Percentiles rank a stretch among this genome's conserved stretches.
phyloP scores from a whole-genome alignment of 106 monocot species.

The Phalaenopsis aphrodite region DNA sequence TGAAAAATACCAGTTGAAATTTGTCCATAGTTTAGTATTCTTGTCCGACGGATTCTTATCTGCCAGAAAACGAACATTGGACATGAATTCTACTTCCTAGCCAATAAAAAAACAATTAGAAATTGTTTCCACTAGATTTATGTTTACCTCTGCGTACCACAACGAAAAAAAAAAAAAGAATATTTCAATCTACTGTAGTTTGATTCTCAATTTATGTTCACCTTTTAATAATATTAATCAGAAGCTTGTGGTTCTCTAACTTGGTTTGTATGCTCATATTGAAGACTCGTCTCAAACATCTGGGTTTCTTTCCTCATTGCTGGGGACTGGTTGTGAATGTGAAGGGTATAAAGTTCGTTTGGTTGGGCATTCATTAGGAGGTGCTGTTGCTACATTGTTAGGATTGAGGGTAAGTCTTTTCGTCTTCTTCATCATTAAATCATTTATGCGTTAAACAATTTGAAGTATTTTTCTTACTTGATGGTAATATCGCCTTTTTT shows the following conservation, averaged over 20 bases:
- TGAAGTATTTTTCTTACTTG: not conserved
- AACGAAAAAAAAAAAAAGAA: not conserved
- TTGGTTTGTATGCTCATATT: slow-evolving; percentile 5
- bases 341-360: slow-evolving; percentile 74
- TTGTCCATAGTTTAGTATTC: too few species aligned
- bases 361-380: slow-evolving; percentile 95
- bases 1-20: too few species aligned
- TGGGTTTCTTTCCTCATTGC: slow-evolving; percentile 83
- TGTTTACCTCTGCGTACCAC: not conserved
- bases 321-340: slow-evolving; percentile 71
- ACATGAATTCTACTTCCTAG: too few species aligned
- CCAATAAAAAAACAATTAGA: too few species aligned
- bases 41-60: too few species aligned
- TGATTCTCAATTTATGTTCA: not conserved
- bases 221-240: not conserved
- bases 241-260: not conserved
- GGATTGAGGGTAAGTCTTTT: slow-evolving; percentile 66
- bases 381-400: slow-evolving; percentile 73
- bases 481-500: not conserved
- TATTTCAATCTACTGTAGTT: not conserved
- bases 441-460: not conserved
- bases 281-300: slow-evolving; percentile 18
- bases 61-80: too few species aligned
- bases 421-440: not conserved
- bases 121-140: too few species aligned